Evolutionary conservation across 768 basidiomycete genomes (phyloP).

Genomic region (Symmetrospora coprosmae): DNA sequence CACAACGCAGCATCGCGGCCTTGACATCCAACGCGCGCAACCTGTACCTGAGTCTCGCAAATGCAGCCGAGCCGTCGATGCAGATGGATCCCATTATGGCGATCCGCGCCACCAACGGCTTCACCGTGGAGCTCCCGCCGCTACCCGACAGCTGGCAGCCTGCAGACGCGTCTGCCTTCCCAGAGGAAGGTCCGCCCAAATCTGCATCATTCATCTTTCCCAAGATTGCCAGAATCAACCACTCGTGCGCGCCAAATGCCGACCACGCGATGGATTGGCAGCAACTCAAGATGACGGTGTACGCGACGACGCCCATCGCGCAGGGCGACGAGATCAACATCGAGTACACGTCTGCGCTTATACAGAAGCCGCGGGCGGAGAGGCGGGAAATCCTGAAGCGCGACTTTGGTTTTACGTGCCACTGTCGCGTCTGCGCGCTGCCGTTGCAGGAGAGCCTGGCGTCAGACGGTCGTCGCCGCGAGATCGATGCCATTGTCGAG

Average conservation of each 20-base stretch:
- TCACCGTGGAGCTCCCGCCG: constrained; percentile 20
- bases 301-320: constrained; percentile 18
- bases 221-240: constrained; percentile 19
- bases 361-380: constrained; percentile 20
- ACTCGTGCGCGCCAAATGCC: constrained; percentile 20
- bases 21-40: constrained; percentile 9
- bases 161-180: not conserved
- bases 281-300: constrained; percentile 21
- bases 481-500: constrained; percentile 18
- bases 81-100: constrained; percentile 11
- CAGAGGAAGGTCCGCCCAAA: not conserved
- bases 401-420: constrained; percentile 17
- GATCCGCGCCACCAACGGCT: constrained; percentile 23
- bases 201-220: constrained; percentile 22
- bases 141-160: not conserved
- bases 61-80: constrained; percentile 3
- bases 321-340: constrained; percentile 15
- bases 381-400: constrained; percentile 2
- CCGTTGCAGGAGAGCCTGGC: not conserved
- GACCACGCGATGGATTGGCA: constrained; percentile 25
- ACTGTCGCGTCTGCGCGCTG: constrained; percentile 13
- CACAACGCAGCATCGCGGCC: not conserved
- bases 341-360: constrained; percentile 13
- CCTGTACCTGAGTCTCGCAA: constrained; percentile 15
- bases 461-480: constrained; percentile 8